Base-by-base conservation (phyloP, 331 rosid species). In the Dryas integrifolia region DNA sequence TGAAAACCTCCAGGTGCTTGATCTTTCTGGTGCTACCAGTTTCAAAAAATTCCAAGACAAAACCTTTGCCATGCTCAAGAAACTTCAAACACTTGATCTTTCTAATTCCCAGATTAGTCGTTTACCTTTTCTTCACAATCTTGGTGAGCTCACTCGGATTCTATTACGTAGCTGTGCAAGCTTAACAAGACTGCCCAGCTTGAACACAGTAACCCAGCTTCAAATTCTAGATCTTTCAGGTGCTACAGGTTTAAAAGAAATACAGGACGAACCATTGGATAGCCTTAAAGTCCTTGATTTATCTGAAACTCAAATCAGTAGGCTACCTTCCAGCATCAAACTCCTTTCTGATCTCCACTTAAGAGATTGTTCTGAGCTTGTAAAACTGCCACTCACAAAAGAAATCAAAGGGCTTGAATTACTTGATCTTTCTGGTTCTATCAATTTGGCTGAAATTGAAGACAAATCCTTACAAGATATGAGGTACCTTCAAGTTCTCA, bases 11-110 rank as follows among this genome's bases (percentile, higher is more conserved):
- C 16, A 51, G 77, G 61, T 80, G 52, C 59, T 83, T 80, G 87
- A 83, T 83, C 82, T 83, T 58, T 77, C 82, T 58, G 76, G 85
- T 69, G 77, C 85, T 40, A 65, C 39, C 44, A 60, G 75, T 21
- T 71, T 83, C 61, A 58, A 0, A n/a, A 65, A 3, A 16, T 13
- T 83, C 26, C n/a, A 2, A 52, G 82, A 77, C 60, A 70, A 76
- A 14, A 15, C 30, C 38, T 64, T 80, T 13, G 3, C 41, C 3
- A 1, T 18, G 1, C 82, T 80, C 39, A 1, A 12, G 58, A 57
- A 73, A 11, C 72, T 83, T 47, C 75, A 55, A n/a, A 44, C 38
- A 39, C 14, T 83, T 24, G 80, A 83, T 21, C 68, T 83, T 73
- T 77, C 87, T 9, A 14, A 65, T 57, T 73, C 87, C 38, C 3